These are phyloP conservation scores for Trypanosomatidae sp. DNA, from an alignment of 208 protist species.

Conservation along the genomic window DNA sequence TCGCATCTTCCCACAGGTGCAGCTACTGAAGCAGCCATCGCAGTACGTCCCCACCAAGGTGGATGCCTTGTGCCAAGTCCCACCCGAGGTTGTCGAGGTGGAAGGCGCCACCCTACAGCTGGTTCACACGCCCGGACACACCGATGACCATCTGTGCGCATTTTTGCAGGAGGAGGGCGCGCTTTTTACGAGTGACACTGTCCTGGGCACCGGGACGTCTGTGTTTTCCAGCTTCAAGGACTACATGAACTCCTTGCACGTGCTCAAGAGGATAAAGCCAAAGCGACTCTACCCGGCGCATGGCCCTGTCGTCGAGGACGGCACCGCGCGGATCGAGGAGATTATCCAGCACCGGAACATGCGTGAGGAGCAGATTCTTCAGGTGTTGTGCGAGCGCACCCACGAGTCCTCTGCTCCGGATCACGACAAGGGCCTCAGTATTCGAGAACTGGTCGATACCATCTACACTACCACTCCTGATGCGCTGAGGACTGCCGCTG, in stretches of 20 bases:
- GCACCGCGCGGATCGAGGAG: conserved; percentile 42
- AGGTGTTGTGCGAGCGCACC: conserved; percentile 24
- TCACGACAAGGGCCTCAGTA: conserved; percentile 14
- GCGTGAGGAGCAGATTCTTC: conserved; percentile 63
- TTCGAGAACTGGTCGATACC: conserved; percentile 36
- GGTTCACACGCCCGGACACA: conserved; percentile 65
- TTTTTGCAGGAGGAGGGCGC: conserved; percentile 54
- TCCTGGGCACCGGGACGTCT: conserved; percentile 59
- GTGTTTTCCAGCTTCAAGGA: conserved; percentile 64
- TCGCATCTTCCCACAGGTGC: conserved; percentile 35
- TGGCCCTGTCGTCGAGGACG: conserved; percentile 53
- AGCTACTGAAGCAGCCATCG: conserved; percentile 53
- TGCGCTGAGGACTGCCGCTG: conserved; percentile 45
- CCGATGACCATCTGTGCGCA: conserved; percentile 61
- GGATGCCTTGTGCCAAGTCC: conserved; percentile 29
- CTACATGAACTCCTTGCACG: conserved; percentile 53
- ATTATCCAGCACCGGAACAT: conserved; percentile 51
- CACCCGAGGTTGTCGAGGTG: conserved; percentile 29
- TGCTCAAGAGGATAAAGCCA: conserved; percentile 30
- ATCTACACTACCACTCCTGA: conserved; percentile 51
- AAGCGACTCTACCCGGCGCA: conserved; percentile 56
- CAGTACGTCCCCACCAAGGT: conserved; percentile 19
- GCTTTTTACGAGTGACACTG: conserved; percentile 65
- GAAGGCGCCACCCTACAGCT: conserved; percentile 52
- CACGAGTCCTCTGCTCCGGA: not conserved